A percentile compares a stretch with the other conserved stretches of the same genome.
phyloP scores from a whole-genome alignment of 2,329 filamentous ascomycete genomes.

The Neofusicoccum ribis region DNA sequence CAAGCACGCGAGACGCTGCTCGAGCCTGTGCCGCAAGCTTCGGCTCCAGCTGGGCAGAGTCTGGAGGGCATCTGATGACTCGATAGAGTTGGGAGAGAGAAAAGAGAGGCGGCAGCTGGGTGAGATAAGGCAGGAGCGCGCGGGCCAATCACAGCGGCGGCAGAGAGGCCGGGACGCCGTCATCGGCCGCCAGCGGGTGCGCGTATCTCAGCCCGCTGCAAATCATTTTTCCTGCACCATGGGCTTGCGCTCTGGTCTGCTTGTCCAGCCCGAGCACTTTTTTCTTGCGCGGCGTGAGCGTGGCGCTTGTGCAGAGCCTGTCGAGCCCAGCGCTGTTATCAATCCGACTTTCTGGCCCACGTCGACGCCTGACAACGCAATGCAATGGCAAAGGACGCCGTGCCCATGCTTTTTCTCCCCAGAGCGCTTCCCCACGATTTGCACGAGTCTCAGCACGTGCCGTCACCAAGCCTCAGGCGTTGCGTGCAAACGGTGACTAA shows the following conservation, averaged over 20 bases:
- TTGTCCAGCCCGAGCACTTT: neutral
- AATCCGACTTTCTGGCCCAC: too few relatives aligned
- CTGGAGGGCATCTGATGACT: neutral
- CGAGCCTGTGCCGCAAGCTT: neutral
- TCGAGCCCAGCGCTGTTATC: too few relatives aligned
- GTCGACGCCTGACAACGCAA: too few relatives aligned
- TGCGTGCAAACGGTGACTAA: neutral
- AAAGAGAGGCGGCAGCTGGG: neutral
- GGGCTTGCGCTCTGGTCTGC: neutral
- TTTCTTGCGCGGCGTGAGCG: neutral
- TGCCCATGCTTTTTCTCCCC: neutral
- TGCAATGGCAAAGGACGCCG: neutral
- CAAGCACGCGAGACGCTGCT: neutral
- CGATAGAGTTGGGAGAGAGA: constrained; percentile 13
- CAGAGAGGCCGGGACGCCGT: neutral
- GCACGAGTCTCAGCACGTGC: neutral
- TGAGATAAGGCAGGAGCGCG: neutral
- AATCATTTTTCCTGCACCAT: too few relatives aligned
- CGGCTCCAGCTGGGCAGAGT: neutral
- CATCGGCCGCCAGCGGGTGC: neutral
- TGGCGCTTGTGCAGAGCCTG: too few relatives aligned
- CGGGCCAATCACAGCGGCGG: neutral
- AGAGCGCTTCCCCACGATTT: neutral
- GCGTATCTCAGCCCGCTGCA: neutral
- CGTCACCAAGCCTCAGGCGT: neutral